A percentile compares a stretch with the other conserved stretches of the same genome.
phyloP scores from a whole-genome alignment of 129 eudicot genomes.

The Oenanthe sinensis region DNA sequence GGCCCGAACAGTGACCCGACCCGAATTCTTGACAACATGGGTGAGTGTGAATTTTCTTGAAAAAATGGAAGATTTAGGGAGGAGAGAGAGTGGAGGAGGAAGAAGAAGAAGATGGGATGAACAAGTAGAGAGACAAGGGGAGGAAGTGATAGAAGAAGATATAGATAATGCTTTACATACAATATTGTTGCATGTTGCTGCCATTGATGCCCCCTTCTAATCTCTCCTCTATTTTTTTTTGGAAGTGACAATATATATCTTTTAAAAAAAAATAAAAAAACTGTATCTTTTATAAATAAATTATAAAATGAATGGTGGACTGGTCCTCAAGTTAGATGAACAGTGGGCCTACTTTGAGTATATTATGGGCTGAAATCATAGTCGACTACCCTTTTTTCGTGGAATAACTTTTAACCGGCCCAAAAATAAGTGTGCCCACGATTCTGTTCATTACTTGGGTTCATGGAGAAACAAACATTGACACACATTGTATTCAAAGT shows the following conservation, averaged over 20 bases:
- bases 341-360: too few species aligned
- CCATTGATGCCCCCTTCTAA: constrained; percentile 20
- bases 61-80: neutral
- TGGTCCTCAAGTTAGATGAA: too few species aligned
- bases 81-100: constrained; percentile 13
- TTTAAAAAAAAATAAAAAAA: too few species aligned
- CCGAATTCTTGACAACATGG: constrained; percentile 18
- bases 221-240: neutral
- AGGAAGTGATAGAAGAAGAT: neutral
- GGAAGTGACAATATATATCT: neutral
- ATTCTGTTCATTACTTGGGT: too few species aligned
- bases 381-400: too few species aligned
- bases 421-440: too few species aligned
- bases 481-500: too few species aligned
- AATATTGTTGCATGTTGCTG: constrained; percentile 25
- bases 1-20: constrained; percentile 38
- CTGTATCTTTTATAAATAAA: neutral
- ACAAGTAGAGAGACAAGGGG: constrained; percentile 19
- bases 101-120: neutral
- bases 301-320: neutral
- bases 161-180: constrained; percentile 11
- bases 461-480: too few species aligned
- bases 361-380: too few species aligned
- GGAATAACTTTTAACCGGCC: too few species aligned
- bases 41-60: neutral